Conservation (phyloP, 1,284 basidiomycete species). For the Trametes hirsuta region DNA sequence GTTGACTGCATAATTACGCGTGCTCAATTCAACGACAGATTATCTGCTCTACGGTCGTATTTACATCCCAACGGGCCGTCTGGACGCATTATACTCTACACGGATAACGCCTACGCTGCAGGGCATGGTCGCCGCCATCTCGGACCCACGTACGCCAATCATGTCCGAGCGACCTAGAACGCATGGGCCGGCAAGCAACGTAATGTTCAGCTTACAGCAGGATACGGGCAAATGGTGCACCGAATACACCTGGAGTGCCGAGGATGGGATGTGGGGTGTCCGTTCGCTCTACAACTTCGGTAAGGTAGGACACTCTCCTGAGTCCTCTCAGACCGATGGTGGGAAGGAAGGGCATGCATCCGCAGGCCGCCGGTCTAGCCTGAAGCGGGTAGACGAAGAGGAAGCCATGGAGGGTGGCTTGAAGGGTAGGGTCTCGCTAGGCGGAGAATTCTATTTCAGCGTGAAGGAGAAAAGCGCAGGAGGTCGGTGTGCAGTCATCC, state of each 20-base stretch:
- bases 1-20: neutral
- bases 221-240: slow-evolving; percentile 92
- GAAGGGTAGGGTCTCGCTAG: slow-evolving; percentile 87
- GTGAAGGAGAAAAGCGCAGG: slow-evolving; percentile 93
- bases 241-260: slow-evolving; percentile 94
- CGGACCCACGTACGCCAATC: slow-evolving; percentile 62
- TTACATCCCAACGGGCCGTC: slow-evolving; percentile 85
- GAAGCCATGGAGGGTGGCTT: slow-evolving; percentile 89
- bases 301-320: slow-evolving; percentile 42
- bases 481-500: slow-evolving; percentile 51
- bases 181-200: slow-evolving; percentile 58
- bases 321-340: slow-evolving; percentile 37
- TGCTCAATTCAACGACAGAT: slow-evolving; percentile 49
- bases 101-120: slow-evolving; percentile 77
- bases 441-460: slow-evolving; percentile 94
- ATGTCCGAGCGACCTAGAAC: slow-evolving; percentile 45
- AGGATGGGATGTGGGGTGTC: slow-evolving; percentile 92
- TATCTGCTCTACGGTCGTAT: slow-evolving; percentile 92
- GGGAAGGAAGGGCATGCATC: slow-evolving; percentile 28
- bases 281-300: slow-evolving; percentile 95
- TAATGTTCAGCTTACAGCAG: slow-evolving; percentile 90
- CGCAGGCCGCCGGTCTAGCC: slow-evolving; percentile 31
- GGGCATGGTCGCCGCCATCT: slow-evolving; percentile 73
- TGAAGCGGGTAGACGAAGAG: slow-evolving; percentile 85
- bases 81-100: slow-evolving; percentile 90